Evolutionary conservation across 164 flowering plant genomes (phyloP), one percentile per base, ranked within the genome.

Genomic region (Hamamelis virginiana): DNA sequence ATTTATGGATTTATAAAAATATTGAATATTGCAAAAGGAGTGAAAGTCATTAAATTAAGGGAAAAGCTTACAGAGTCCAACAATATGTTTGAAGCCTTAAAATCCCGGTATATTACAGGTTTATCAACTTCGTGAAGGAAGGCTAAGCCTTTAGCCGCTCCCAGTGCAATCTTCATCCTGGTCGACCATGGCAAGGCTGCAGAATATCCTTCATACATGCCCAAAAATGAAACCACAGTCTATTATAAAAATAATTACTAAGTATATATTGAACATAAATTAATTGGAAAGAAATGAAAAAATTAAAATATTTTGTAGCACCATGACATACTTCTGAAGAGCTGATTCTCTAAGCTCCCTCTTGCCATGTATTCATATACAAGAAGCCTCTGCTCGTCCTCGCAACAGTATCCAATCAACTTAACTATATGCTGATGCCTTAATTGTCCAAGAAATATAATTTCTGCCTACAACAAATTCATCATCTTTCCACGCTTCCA

Each of bases 241-340:
- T 2, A 33, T 2, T 33, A 33, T 6, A 33, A 33, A 2, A 33
- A 33, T 33, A 33, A 33, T 33, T 2, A 33, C 2, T 33, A 33
- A 33, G 6, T 33, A 33, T 2, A 6, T 33, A 33, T 33, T 33
- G 41, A 33, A 33, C 41, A 33, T 2, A 33, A 33, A 33, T 33
- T 33, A 33, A 33, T 2, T 33, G 41, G 6, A 33, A n/a, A n/a
- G n/a, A n/a, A n/a, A n/a, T n/a, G 41, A 33, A 6, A 33, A 33
- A 33, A 33, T 33, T n/a, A n/a, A 33, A 64, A 16, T 8, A 48
- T 38, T n/a, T n/a, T n/a, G n/a, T n/a, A n/a, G n/a, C n/a, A n/a
- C n/a, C n/a, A n/a, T n/a, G n/a, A n/a, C 69, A 27, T 73, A 77
- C 80, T 77, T 66, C 69, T 78, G 60, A 78, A 78, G 38, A 78